Base-by-base conservation (phyloP, 306 rosid genomes). In the Rosa multiflora region DNA sequence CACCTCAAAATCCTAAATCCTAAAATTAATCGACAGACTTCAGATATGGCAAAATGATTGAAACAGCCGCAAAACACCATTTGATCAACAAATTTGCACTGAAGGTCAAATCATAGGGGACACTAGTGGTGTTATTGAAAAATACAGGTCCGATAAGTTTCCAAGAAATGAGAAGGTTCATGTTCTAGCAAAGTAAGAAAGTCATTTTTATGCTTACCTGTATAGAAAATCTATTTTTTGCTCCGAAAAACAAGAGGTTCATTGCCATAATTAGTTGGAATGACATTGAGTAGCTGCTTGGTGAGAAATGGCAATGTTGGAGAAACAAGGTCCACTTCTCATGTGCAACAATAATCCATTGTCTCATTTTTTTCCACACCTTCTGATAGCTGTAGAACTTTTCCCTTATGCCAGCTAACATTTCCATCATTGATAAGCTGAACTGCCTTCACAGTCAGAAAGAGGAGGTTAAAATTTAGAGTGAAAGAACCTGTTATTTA, bases 281-380 rank as follows among this genome's bases (percentile, higher is more conserved):
- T 89, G 58, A 92, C 98, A 63, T 88, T 93, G 52, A 90, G 91
- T 53, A 91, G 96, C 86, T 85, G 86, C 90, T 89, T 89, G 42
- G 90, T 96, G 73, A 94, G 87, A 85, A 92, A 94, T 15, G 97
- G 91, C 78, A 90, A 49, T 17, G 96, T 94, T 32, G 97, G 98
- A 85, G 91, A 90, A 12, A 91, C 88, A 56, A 93, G 93, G 83
- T 21, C 81, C 93, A 89, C 82, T 90, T 90, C 86, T 75, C 90
- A 58, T 10, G 66, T 10, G 67, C 39, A 62, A 29, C 67, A 26
- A 58, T 61, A 23, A 10, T 61, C 15, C 32, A 61, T 10, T 80
- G 84, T 87, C 67, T 77, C 88, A 29, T 78, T 86, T 74, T 87
- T 82, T 76, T n/a, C 84, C 78, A 83, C 78, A 86, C 76, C 90